Percentiles rank a stretch among this genome's conserved stretches.
Conservation (phyloP, 768 basidiomycete genomes). For the Piloderma croceum region DNA sequence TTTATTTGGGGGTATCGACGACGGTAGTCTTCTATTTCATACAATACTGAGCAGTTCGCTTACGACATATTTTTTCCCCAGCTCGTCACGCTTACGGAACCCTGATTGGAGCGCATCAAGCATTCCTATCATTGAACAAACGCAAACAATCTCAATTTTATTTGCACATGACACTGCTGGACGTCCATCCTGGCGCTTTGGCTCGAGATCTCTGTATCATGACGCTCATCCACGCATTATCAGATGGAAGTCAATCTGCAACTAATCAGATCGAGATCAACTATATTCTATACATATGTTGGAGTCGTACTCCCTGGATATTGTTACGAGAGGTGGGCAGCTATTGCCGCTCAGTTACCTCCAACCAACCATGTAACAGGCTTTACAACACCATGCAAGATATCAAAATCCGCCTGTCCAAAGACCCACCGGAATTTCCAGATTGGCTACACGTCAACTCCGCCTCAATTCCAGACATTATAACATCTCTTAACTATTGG, state of each 20-base stretch:
- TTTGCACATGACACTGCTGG: conserved; percentile 20
- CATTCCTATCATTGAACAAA: conserved; percentile 1
- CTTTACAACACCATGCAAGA: neutral
- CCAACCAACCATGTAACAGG: neutral
- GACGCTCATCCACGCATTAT: conserved; percentile 17
- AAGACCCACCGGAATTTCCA: conserved; percentile 12
- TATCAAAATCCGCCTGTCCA: conserved; percentile 7
- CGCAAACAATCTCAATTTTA: conserved; percentile 11
- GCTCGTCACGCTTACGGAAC: conserved; percentile 23
- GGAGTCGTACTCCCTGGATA: conserved; percentile 18
- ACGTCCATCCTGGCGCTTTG: conserved; percentile 21
- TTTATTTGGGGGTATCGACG: conserved; percentile 24
- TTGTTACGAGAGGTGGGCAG: conserved; percentile 14
- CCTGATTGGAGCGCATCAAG: conserved; percentile 17
- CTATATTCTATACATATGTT: conserved; percentile 22
- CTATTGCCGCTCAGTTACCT: neutral
- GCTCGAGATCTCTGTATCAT: conserved; percentile 20
- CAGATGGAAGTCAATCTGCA: conserved; percentile 6
- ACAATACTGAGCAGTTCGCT: neutral
- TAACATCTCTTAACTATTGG: conserved; percentile 17
- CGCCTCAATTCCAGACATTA: conserved; percentile 11
- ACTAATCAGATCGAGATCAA: conserved; percentile 12
- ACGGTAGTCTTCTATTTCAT: conserved; percentile 9
- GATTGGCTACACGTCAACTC: conserved; percentile 18
- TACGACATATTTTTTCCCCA: neutral